Conservation (phyloP, 768 basidiomycete species). For the Tephrocybe sp. region DNA sequence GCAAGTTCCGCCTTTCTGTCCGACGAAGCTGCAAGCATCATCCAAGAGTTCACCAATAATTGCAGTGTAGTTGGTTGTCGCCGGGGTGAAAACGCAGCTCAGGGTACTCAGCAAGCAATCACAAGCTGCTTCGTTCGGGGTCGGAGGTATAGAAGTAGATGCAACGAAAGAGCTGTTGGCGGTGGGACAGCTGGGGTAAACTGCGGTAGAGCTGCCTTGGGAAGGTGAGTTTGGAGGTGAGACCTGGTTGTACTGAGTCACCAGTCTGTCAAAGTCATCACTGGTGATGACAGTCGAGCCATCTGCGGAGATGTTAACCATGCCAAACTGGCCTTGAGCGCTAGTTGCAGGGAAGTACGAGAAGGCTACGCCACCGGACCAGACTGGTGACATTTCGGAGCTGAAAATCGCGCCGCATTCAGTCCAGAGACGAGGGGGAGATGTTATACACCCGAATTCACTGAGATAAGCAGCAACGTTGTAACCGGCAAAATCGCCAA, state of each 20-base stretch:
- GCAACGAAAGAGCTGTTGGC: constrained; percentile 62
- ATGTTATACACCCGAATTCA: constrained; percentile 77
- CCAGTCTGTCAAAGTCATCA: constrained; percentile 67
- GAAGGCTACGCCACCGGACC: constrained; percentile 89
- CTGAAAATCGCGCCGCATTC: constrained; percentile 77
- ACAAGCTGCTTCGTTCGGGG: constrained; percentile 82
- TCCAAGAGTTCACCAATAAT: constrained; percentile 64
- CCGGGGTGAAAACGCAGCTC: constrained; percentile 72
- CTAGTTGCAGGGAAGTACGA: constrained; percentile 86
- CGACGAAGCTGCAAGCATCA: constrained; percentile 76
- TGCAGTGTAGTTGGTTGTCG: constrained; percentile 56
- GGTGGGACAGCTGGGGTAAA: constrained; percentile 66
- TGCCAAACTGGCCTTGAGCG: constrained; percentile 75
- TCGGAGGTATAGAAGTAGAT: constrained; percentile 73
- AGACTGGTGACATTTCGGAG: constrained; percentile 70
- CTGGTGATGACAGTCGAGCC: constrained; percentile 64
- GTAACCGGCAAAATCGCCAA: constrained; percentile 56
- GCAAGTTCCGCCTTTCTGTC: constrained; percentile 61
- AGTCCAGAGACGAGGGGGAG: constrained; percentile 71
- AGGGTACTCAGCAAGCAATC: constrained; percentile 68
- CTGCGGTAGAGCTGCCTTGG: constrained; percentile 38
- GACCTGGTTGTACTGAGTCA: constrained; percentile 57
- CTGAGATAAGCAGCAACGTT: constrained; percentile 89
- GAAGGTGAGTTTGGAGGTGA: constrained; percentile 64
- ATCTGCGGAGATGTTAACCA: constrained; percentile 75